Conservation (phyloP, 176 grass and related monocot species). For the Luzula sylvatica region DNA sequence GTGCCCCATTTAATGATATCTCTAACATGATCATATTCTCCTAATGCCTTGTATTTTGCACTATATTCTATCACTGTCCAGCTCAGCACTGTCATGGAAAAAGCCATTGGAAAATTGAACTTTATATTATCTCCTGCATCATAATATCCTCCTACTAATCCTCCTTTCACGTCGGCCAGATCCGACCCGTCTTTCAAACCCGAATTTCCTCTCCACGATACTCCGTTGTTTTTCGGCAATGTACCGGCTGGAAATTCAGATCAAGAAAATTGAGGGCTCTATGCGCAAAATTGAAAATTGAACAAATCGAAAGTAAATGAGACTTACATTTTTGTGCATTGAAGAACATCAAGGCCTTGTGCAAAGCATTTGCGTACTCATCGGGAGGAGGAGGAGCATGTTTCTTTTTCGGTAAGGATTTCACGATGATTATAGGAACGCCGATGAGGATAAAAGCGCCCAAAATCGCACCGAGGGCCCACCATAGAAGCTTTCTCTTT, state of each 20-base stretch:
- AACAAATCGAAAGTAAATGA: neutral
- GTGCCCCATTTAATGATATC: slow-evolving; percentile 96
- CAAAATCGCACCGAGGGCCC: slow-evolving; percentile 38
- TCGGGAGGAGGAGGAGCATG: slow-evolving; percentile 35
- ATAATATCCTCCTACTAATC: slow-evolving; percentile 88
- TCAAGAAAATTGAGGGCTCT: neutral
- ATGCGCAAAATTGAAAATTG: neutral
- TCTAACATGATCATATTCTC: slow-evolving; percentile 80
- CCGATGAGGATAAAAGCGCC: slow-evolving; percentile 65
- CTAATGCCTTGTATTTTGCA: slow-evolving; percentile 77
- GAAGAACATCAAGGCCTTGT: slow-evolving; percentile 96
- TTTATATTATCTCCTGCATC: slow-evolving; percentile 98
- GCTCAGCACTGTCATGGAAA: slow-evolving; percentile 91
- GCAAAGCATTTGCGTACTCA: slow-evolving; percentile 62
- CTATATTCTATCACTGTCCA: slow-evolving; percentile 95
- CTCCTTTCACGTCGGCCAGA: slow-evolving; percentile 47
- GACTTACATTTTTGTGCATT: slow-evolving; percentile 89
- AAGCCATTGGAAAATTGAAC: slow-evolving; percentile 97
- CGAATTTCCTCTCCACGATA: slow-evolving; percentile 68
- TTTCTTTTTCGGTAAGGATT: slow-evolving; percentile 83
- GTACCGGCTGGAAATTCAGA: slow-evolving; percentile 42
- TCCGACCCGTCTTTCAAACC: slow-evolving; percentile 54
- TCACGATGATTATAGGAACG: slow-evolving; percentile 79
- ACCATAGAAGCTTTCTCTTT: slow-evolving; percentile 75
- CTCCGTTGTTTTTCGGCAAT: slow-evolving; percentile 81